These are phyloP conservation scores for Kodamaea neixiangensis DNA, from an alignment of 805 yeast genomes.

Conservation along the genomic window DNA sequence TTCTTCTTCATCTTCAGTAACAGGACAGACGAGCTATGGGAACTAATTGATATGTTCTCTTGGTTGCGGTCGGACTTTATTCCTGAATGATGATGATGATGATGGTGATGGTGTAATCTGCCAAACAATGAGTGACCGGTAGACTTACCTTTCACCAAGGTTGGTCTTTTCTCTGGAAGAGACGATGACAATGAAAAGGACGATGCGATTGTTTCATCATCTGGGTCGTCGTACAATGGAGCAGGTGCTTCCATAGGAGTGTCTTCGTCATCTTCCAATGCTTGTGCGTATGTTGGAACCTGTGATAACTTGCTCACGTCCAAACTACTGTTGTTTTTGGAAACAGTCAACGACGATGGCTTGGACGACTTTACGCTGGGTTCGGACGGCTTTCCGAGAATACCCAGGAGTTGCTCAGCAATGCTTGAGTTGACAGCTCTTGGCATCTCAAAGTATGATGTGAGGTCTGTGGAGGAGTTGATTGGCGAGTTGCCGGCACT, in stretches of 20 bases:
- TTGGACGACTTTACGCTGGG: not conserved
- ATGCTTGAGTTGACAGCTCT: slow-evolving; percentile 14
- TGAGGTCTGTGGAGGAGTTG: slow-evolving; percentile 2
- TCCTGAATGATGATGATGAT: not conserved
- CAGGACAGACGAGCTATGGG: not conserved
- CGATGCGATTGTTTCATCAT: not conserved
- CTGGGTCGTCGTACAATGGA: slow-evolving; percentile 18
- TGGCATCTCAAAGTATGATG: slow-evolving; percentile 31
- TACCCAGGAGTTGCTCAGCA: not conserved
- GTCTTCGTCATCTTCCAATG: slow-evolving; percentile 40
- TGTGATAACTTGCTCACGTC: slow-evolving; percentile 28
- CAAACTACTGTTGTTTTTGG: slow-evolving; percentile 10
- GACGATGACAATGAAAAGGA: not conserved
- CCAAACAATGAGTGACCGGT: slow-evolving; percentile 5
- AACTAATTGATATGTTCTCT: not conserved
- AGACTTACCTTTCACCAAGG: not conserved
- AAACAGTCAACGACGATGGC: not conserved
- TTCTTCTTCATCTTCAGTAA: not conserved
- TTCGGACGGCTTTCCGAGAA: not conserved
- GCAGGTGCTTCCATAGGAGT: slow-evolving; percentile 17
- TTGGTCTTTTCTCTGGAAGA: not conserved
- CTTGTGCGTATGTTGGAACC: slow-evolving; percentile 44
- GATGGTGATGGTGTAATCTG: not conserved
- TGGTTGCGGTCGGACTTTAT: not conserved
- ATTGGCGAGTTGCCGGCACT: slow-evolving; percentile 13